Base-by-base conservation (phyloP, 768 basidiomycete genomes). In the Collybiopsis luxurians region DNA sequence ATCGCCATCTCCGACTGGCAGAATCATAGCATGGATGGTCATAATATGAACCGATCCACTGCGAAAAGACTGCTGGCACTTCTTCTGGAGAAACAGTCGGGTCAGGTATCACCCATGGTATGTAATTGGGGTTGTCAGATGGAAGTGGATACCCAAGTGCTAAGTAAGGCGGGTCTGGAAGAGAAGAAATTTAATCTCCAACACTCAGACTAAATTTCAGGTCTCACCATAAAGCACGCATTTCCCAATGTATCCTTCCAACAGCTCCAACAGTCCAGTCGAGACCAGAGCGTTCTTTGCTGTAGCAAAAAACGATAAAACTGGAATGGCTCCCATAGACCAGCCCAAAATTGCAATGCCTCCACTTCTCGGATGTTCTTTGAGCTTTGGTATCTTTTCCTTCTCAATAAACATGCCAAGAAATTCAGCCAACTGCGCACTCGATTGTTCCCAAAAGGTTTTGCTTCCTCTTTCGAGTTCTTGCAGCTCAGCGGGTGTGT, bases 341-440 rank as follows among this genome's bases (percentile, higher is more conserved):
- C 77, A 78, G 10, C 75, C 75, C 60, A 74, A 44, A 9, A 76
- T 54, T 2, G 68, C 66, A n/a, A 76, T 54, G 1, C 77, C 77
- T 1, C 76, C 75, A 0, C 66, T 11, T 66, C 58, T 45, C 75
- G 66, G 1, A 40, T 47, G 28, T 46, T 67, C 11, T n/a, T n/a
- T n/a, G n/a, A 69, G 57, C 38, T 60, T 61, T 1, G 72, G 71
- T 11, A 72, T 65, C 2, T 59, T 39, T 21, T 69, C 54, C n/a
- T 62, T 57, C 53, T 68, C 53, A 17, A 73, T 62, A 11, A 71
- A 66, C 24, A 69, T 55, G 24, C 65, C 58, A 17, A 75, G 31
- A 39, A 79, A 68, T 17, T 65, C 57, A 2, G 63, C 66, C 2
- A 71, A 43, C 42, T 70, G 63, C 5, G 66, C 30, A 0, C 61